Base-by-base conservation (phyloP, 768 basidiomycete genomes). In the Russula sp. region DNA sequence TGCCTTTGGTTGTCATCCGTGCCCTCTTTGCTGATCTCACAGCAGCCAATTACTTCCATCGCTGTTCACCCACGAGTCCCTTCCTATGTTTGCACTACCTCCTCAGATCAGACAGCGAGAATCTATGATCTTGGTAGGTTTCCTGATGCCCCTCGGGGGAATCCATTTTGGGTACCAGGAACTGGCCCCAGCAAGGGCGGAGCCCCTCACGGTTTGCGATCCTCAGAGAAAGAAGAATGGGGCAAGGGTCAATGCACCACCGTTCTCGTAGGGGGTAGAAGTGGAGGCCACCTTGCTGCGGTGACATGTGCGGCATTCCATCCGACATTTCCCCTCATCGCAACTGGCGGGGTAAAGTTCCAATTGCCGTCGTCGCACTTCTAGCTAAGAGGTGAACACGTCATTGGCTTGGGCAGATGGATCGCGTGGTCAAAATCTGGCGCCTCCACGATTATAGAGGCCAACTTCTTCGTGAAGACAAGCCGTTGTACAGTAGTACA, bases 361-460 rank as follows among this genome's bases (percentile, higher is more conserved):
- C 32, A 35, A 11, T 43, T 54, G 32, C 46, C 36, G 32, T 39
- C 35, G 5, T 59, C 41, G 22, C 57, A 29, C 53, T 29, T 47
- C 6, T 45, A 56, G 20, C 56, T 58, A 36, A 62, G 56, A 58
- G 29, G n/a, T 49, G 22, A 39, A 57, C 11, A 53, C 14, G n/a
- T 20, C 45, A 35, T 60, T 51, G 41, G 14, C 43, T 53, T 29
- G 38, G 59, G 14, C 56, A 91, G 89, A 75, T 89, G 65, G 90
- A 92, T 65, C 80, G 87, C 60, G 74, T 77, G 3, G 81, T 90
- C 38, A 90, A 90, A 71, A 88, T 92, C 7, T 92, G 90, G 90
- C 74, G 78, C 49, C 72, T 86, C 20, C 78, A 81, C 29, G 72
- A 70, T 2, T 74, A 71, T 38, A 69, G 74, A 20, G 56, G 64